Conservation (phyloP, 1,284 basidiomycete species). For the Papiliotrema nemorosa region DNA sequence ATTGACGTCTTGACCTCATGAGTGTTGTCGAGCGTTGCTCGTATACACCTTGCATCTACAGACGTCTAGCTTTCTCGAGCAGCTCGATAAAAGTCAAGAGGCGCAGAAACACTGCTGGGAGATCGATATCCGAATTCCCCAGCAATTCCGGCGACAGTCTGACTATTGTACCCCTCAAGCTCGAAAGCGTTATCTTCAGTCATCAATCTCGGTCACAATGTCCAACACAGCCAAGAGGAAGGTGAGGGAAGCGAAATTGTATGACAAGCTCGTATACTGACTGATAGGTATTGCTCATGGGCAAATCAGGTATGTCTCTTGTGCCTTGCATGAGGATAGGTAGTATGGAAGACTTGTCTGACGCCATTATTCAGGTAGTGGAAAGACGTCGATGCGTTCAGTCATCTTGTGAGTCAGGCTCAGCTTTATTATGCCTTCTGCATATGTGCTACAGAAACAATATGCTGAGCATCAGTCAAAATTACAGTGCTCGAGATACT, state of each 20-base stretch:
- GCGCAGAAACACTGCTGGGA: too few relatives aligned
- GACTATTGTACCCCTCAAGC: too few relatives aligned
- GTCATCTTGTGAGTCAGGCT: slow-evolving; percentile 95
- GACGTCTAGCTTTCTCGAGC: too few relatives aligned
- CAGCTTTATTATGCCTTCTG: not conserved
- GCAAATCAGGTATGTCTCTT: slow-evolving; percentile 69
- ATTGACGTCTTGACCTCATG: too few relatives aligned
- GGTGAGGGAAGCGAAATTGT: slow-evolving; percentile 15
- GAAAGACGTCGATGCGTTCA: slow-evolving; percentile 93
- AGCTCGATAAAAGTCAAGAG: too few relatives aligned
- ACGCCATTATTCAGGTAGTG: slow-evolving; percentile 51
- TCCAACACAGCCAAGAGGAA: slow-evolving; percentile 38
- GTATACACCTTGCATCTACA: too few relatives aligned
- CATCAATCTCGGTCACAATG: slow-evolving; percentile 17
- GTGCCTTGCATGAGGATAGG: too few relatives aligned
- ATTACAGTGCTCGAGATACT: slow-evolving; percentile 88
- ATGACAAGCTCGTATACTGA: not conserved
- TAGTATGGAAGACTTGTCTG: not conserved
- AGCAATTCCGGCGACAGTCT: not conserved
- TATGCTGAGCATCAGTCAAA: slow-evolving; percentile 58
- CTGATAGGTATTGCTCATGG: slow-evolving; percentile 76
- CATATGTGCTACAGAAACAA: too few relatives aligned
- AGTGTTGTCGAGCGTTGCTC: too few relatives aligned
- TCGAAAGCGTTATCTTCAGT: not conserved
- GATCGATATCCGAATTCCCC: not conserved